These are phyloP conservation scores for Gossypium rotundifolium DNA, from an alignment of 345 rosid genomes.

Conservation along the genomic window DNA sequence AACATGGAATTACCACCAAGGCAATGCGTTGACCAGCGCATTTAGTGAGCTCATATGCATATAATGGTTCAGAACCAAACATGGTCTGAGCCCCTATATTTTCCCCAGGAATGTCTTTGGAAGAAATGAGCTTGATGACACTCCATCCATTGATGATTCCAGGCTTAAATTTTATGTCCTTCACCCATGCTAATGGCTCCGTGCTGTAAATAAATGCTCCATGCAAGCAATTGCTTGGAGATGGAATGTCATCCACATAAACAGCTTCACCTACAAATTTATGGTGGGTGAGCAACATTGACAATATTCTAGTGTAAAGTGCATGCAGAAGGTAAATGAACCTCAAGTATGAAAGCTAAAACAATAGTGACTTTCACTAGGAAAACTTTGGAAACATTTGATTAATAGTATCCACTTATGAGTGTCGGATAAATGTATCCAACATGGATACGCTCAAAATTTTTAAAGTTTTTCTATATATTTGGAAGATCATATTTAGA, in stretches of 20 bases:
- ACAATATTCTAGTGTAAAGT: too few species aligned
- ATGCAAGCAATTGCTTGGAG: constrained; percentile 57
- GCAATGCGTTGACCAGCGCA: constrained; percentile 66
- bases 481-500: too few species aligned
- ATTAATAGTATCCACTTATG: too few species aligned
- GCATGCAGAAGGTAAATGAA: too few species aligned
- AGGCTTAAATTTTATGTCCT: constrained; percentile 38
- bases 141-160: constrained; percentile 35
- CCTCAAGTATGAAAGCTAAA: too few species aligned
- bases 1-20: constrained; percentile 48
- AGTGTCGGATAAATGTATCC: too few species aligned
- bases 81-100: constrained; percentile 42
- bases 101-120: constrained; percentile 74
- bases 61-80: constrained; percentile 50
- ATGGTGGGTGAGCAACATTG: background rate
- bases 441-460: too few species aligned
- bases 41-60: constrained; percentile 54
- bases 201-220: constrained; percentile 83
- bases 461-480: too few species aligned
- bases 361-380: too few species aligned
- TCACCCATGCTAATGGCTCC: constrained; percentile 62
- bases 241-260: constrained; percentile 85
- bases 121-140: constrained; percentile 48
- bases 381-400: too few species aligned
- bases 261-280: constrained; percentile 71